Evolutionary conservation across 768 basidiomycete species (phyloP).

Genomic region (Boletus speciosus): DNA sequence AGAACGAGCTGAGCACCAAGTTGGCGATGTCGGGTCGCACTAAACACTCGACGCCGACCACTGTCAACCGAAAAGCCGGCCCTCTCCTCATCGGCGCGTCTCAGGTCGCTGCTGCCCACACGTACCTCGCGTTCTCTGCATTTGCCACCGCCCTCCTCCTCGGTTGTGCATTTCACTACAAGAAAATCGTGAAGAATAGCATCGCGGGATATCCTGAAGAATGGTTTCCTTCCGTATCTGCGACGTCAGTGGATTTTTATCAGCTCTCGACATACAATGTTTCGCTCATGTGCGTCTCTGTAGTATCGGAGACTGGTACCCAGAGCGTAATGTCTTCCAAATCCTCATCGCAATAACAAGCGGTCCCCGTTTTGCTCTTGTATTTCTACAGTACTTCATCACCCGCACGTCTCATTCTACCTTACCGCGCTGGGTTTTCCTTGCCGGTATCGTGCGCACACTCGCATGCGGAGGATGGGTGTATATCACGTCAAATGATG

Average conservation of each 20-base stretch:
- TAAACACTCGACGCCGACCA: conserved; percentile 2
- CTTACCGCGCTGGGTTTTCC: conserved; percentile 51
- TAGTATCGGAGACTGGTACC: conserved; percentile 90
- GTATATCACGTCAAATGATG: conserved; percentile 80
- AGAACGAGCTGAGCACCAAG: not conserved
- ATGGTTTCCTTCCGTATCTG: conserved; percentile 89
- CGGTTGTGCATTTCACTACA: conserved; percentile 71
- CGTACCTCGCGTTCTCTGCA: conserved; percentile 59
- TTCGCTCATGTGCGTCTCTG: conserved; percentile 1
- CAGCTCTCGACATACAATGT: not conserved
- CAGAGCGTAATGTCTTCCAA: conserved; percentile 81
- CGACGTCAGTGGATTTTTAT: conserved; percentile 50
- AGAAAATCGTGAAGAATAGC: conserved; percentile 81
- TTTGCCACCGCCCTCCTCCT: conserved; percentile 63
- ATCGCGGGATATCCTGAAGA: conserved; percentile 82
- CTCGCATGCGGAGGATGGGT: conserved; percentile 90
- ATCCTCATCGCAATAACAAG: conserved; percentile 84
- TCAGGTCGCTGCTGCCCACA: conserved; percentile 61
- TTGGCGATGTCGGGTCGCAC: conserved; percentile 19
- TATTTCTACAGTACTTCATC: conserved; percentile 60
- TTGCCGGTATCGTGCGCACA: conserved; percentile 67
- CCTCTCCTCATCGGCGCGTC: conserved; percentile 42
- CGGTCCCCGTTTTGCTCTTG: conserved; percentile 73
- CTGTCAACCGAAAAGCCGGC: conserved; percentile 3
- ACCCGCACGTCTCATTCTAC: conserved; percentile 41